Evolutionary conservation across 768 basidiomycete species (phyloP), one percentile per base, ranked within the genome.

Genomic region (Rhodosporidiobolus odoratus): DNA sequence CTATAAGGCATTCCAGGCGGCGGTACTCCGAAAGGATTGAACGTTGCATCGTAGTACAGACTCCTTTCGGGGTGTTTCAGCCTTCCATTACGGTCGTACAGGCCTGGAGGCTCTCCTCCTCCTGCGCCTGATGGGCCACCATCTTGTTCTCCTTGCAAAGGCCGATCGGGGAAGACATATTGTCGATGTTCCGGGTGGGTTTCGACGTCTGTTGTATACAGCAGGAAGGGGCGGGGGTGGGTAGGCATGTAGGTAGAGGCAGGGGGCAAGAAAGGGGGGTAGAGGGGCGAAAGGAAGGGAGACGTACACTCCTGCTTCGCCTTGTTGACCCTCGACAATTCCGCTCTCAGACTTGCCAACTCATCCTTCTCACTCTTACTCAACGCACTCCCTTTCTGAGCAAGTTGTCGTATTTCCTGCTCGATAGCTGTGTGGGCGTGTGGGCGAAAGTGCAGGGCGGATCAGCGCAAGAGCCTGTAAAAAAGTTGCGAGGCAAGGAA

Each of bases 1-100:
- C 85, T 81, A 79, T 96, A 97, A n/a, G 91, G 92, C 92, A 96
- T 91, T 12, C 95, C 95, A 19, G 94, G 95, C 50, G 94, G 94
- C 27, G 94, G 87, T 25, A 92, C 90, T 37, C 93, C 94, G 77
- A 84, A 93, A 32, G 92, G 92, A 78, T 98, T 98, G 86, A 94
- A 88, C 50, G 92, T 85, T 37, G 90, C 85, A 76, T 98, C 90
- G 81, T 92, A 97, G 79, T 95, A 97, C 43, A 94, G 83, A 80
- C 90, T 92, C 74, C 81, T 80, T 54, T 66, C 70, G n/a, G 74
- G 75, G 57, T 72, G 72, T 70, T 83, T 82, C 54, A 83, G 82
- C 53, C 78, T 81, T 25, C 82, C 82, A 19, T 79, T 77, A 37
- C 78, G 76, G 66, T 75, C 68, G 45, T 75, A 71, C 48, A 66